A percentile compares a stretch with the other conserved stretches of the same genome.
phyloP scores from a whole-genome alignment of 2,329 filamentous ascomycete genomes.

The Aspergillus sergii region DNA sequence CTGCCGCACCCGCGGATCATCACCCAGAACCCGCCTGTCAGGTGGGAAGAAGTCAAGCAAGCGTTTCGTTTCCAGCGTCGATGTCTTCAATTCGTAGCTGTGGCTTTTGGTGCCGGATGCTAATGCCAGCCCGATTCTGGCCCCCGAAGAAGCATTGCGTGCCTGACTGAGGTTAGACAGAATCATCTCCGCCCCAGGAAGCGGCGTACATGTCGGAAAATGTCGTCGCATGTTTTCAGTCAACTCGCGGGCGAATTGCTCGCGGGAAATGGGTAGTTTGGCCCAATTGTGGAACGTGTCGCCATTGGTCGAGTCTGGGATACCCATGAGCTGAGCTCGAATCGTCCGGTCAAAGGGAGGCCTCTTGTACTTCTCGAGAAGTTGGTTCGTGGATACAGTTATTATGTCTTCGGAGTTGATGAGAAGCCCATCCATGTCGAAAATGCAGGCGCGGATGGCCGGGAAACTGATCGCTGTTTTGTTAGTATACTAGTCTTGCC shows the following conservation, averaged over 20 bases:
- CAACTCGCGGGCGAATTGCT: conserved; percentile 36
- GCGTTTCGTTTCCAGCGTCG: conserved; percentile 21
- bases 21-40: conserved; percentile 20
- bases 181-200: conserved; percentile 25
- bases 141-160: conserved; percentile 11
- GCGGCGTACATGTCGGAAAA: conserved; percentile 31
- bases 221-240: conserved; percentile 26
- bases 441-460: conserved; percentile 36
- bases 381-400: conserved; percentile 20
- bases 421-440: conserved; percentile 39
- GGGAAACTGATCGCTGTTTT: conserved; percentile 21
- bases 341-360: conserved; percentile 22
- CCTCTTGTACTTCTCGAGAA: conserved; percentile 24
- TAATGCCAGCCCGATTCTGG: conserved; percentile 24
- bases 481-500: conserved; percentile 6
- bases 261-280: conserved; percentile 28
- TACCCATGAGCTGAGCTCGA: conserved; percentile 27
- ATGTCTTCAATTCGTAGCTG: conserved; percentile 27
- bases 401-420: conserved; percentile 40
- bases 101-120: conserved; percentile 26
- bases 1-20: conserved; percentile 24
- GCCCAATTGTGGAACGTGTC: conserved; percentile 37
- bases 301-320: conserved; percentile 26
- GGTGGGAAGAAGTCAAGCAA: conserved; percentile 20
- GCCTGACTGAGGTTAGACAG: conserved; percentile 22